Evolutionary conservation across 2,329 filamentous ascomycete species (phyloP).

Genomic region (Botrytis porri): DNA sequence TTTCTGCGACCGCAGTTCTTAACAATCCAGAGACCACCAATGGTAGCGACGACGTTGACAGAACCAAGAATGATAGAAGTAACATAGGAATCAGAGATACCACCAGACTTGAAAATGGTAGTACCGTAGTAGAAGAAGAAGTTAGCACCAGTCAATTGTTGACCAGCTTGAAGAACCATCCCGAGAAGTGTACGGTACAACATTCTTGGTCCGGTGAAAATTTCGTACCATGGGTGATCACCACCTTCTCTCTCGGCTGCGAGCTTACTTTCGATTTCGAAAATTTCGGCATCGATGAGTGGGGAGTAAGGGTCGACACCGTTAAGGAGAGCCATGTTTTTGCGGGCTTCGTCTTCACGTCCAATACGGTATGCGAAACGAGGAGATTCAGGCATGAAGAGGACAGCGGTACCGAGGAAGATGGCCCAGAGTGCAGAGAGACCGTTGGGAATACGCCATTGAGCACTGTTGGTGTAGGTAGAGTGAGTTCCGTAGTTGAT

Average conservation of each 20-base stretch:
- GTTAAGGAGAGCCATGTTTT: constrained; percentile 46
- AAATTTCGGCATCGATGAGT: constrained; percentile 47
- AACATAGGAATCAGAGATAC: constrained; percentile 61
- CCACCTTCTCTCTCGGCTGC: constrained; percentile 45
- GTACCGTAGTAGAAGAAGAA: constrained; percentile 66
- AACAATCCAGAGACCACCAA: constrained; percentile 62
- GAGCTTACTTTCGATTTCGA: constrained; percentile 51
- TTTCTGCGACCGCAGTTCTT: constrained; percentile 63
- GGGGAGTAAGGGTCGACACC: constrained; percentile 42
- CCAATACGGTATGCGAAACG: constrained; percentile 50
- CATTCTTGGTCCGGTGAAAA: constrained; percentile 67
- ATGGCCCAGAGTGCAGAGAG: constrained; percentile 56
- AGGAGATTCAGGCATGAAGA: constrained; percentile 54
- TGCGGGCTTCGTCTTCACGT: constrained; percentile 47
- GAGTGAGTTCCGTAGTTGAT: constrained; percentile 60
- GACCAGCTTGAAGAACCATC: constrained; percentile 60
- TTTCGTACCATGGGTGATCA: constrained; percentile 48
- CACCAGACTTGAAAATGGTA: constrained; percentile 64
- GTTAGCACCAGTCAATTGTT: constrained; percentile 67
- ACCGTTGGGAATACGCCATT: constrained; percentile 62
- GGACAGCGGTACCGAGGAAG: constrained; percentile 49
- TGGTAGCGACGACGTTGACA: constrained; percentile 66
- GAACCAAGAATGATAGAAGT: constrained; percentile 66
- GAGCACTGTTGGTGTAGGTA: constrained; percentile 43
- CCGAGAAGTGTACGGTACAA: constrained; percentile 61